Conservation (phyloP, 148 eudicot genomes). For the Cornus suecica region DNA sequence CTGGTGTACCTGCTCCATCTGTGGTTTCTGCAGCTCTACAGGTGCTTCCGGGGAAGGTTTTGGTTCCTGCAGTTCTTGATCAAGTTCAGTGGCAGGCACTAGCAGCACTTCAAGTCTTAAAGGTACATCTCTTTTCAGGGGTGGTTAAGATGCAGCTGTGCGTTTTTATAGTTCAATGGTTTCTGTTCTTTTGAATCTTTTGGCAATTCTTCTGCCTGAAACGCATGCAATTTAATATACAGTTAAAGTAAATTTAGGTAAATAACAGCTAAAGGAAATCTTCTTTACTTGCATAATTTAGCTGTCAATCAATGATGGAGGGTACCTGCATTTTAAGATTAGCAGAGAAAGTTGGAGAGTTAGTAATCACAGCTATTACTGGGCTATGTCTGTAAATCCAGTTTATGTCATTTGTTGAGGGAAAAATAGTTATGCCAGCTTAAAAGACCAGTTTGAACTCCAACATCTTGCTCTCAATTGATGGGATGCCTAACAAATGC, state of each 20-base stretch:
- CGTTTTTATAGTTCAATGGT: neutral
- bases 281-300: neutral
- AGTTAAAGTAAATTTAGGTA: neutral
- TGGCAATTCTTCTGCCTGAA: neutral
- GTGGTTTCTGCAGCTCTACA: constrained; percentile 70
- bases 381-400: neutral
- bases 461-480: neutral
- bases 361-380: neutral
- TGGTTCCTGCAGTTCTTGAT: constrained; percentile 86
- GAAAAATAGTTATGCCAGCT: neutral
- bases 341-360: constrained; percentile 1
- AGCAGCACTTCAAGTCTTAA: constrained; percentile 88
- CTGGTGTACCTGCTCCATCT: constrained; percentile 92
- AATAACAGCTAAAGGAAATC: neutral
- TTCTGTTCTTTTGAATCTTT: constrained; percentile 2
- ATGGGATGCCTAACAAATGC: neutral
- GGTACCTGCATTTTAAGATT: neutral
- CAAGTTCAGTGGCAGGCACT: constrained; percentile 88
- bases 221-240: neutral
- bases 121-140: constrained; percentile 40
- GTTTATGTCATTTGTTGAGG: neutral
- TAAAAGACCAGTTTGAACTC: neutral
- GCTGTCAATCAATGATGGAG: neutral
- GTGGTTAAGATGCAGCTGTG: neutral
- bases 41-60: constrained; percentile 72